Evolutionary conservation across 306 rosid species (phyloP).

Genomic region (Glycyrrhiza uralensis): DNA sequence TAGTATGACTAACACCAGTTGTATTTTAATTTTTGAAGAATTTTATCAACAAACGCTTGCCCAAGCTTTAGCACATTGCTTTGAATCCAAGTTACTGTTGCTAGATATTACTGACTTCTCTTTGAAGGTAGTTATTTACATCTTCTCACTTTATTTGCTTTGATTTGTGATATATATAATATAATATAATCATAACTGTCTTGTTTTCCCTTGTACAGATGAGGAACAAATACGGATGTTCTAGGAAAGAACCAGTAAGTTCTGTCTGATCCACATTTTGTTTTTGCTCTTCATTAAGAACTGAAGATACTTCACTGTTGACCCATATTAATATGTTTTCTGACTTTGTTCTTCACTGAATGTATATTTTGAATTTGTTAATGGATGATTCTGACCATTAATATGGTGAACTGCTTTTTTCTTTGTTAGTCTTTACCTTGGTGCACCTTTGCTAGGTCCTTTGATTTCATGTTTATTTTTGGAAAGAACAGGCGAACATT

Average conservation of each 20-base stretch:
- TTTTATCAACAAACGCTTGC: constrained; percentile 73
- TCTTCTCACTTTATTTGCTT: constrained; percentile 14
- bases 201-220: constrained; percentile 51
- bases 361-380: not conserved
- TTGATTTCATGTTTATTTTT: not conserved
- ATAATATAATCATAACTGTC: constrained; percentile 20
- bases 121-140: constrained; percentile 49
- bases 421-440: constrained; percentile 14
- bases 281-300: not conserved
- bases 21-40: constrained; percentile 43
- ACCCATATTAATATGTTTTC: not conserved
- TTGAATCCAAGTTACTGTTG: constrained; percentile 68
- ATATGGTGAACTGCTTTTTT: not conserved
- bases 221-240: constrained; percentile 69
- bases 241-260: constrained; percentile 66
- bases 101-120: constrained; percentile 71
- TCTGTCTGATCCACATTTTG: not conserved
- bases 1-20: constrained; percentile 5
- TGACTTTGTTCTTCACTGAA: not conserved
- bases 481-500: not conserved
- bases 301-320: not conserved
- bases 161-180: not conserved
- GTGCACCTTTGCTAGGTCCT: not conserved
- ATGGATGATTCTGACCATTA: not conserved
- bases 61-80: constrained; percentile 67